phyloP scores from a whole-genome alignment of 495 filamentous ascomycete species.

The Neurospora sp. region DNA sequence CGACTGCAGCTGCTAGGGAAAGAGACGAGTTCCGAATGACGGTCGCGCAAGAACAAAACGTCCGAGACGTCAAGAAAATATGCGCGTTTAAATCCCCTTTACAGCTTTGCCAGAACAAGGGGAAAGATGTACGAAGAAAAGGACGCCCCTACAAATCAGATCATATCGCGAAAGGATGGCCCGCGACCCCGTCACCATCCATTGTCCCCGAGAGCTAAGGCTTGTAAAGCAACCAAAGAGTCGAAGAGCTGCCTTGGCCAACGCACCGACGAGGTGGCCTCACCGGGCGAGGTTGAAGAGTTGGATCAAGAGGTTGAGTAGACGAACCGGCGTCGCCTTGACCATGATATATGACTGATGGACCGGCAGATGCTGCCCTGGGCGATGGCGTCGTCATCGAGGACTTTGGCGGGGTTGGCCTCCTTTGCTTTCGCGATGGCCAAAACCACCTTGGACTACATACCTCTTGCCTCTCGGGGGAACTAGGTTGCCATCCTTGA shows the following conservation, averaged over 20 bases:
- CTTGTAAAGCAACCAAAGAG: conserved; percentile 47
- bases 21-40: conserved; percentile 4
- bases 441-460: too few relatives aligned
- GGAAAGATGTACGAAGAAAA: conserved; percentile 1
- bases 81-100: conserved; percentile 10
- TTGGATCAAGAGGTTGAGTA: conserved; percentile 44
- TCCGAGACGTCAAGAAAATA: conserved; percentile 1
- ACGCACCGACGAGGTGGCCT: conserved; percentile 44
- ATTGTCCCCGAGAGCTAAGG: not conserved
- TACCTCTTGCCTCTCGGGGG: too few relatives aligned
- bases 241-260: conserved; percentile 55
- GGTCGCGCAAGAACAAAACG: conserved; percentile 5
- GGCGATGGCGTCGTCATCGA: too few relatives aligned
- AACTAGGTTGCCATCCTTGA: too few relatives aligned
- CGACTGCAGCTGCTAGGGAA: conserved; percentile 6
- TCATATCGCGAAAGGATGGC: too few relatives aligned
- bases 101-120: conserved; percentile 6
- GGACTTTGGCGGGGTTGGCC: too few relatives aligned
- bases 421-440: too few relatives aligned
- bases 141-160: not conserved
- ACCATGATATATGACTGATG: too few relatives aligned
- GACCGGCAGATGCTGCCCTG: too few relatives aligned
- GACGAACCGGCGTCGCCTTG: too few relatives aligned
- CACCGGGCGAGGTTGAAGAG: conserved; percentile 48
- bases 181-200: too few relatives aligned